These are phyloP conservation scores for Paulownia fortunei DNA, from an alignment of 257 asterid species.

Conservation along the genomic window DNA sequence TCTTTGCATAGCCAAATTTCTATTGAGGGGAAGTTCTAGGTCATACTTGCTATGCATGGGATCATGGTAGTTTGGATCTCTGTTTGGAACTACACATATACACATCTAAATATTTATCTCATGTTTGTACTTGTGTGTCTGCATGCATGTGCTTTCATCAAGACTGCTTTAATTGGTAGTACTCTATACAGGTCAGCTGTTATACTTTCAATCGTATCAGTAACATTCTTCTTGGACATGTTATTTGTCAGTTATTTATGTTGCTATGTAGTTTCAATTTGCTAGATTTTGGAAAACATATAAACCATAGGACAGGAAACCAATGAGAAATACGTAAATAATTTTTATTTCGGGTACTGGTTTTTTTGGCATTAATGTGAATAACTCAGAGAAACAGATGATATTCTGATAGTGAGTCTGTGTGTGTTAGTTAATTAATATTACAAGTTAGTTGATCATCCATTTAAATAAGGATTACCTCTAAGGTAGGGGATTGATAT, in stretches of 20 bases:
- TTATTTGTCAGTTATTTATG: background rate
- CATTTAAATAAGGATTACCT: background rate
- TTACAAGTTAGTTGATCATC: background rate
- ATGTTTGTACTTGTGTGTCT: background rate
- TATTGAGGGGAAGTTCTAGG: too few relatives aligned
- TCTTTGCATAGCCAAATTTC: too few relatives aligned
- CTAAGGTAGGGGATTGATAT: background rate
- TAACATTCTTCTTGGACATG: background rate
- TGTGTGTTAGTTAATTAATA: background rate
- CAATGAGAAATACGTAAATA: too few relatives aligned
- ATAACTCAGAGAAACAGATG: constrained; percentile 1
- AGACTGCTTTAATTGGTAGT: background rate
- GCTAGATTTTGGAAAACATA: background rate
- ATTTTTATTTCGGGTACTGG: too few relatives aligned
- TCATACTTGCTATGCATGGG: too few relatives aligned
- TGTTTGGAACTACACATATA: too few relatives aligned
- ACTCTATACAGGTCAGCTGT: background rate
- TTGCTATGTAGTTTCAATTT: background rate
- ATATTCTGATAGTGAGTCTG: background rate
- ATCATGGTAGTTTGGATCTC: too few relatives aligned
- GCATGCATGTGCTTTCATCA: background rate
- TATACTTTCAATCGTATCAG: background rate
- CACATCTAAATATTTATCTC: background rate
- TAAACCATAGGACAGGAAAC: background rate
- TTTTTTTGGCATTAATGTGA: background rate